Percentiles rank a stretch among this genome's conserved stretches.
These are phyloP conservation scores for Microcos paniculata DNA, from an alignment of 345 rosid species.

Conservation along the genomic window DNA sequence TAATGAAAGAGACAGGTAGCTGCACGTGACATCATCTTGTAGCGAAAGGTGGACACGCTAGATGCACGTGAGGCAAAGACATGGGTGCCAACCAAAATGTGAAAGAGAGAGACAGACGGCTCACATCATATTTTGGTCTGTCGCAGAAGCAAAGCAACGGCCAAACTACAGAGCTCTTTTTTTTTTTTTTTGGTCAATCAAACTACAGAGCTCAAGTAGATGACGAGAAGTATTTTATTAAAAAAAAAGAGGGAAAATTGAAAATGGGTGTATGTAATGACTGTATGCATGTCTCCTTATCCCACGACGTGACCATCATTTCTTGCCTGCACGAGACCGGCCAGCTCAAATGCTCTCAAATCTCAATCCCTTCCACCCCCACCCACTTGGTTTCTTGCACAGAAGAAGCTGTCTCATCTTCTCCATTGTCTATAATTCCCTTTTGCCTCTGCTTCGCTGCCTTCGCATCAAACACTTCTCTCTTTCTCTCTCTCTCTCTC, in stretches of 20 bases:
- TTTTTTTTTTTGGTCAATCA: too few species aligned
- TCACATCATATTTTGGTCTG: constrained; percentile 6
- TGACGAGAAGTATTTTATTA: too few species aligned
- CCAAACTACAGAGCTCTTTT: neutral
- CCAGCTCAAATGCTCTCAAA: constrained; percentile 26
- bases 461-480: too few species aligned
- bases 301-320: constrained; percentile 35
- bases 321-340: constrained; percentile 28
- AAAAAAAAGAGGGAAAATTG: too few species aligned
- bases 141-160: neutral
- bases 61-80: constrained; percentile 24
- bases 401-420: too few species aligned
- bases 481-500: too few species aligned
- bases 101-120: neutral
- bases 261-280: too few species aligned
- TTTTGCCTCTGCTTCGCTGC: too few species aligned
- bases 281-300: neutral
- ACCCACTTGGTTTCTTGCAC: too few species aligned
- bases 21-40: constrained; percentile 26
- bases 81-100: neutral
- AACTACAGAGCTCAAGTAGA: neutral
- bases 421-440: too few species aligned
- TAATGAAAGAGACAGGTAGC: neutral
- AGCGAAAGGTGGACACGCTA: neutral
- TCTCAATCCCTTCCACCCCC: neutral